These are phyloP conservation scores for Passalora sequoiae DNA, from an alignment of 2,329 filamentous ascomycete genomes.

Conservation along the genomic window DNA sequence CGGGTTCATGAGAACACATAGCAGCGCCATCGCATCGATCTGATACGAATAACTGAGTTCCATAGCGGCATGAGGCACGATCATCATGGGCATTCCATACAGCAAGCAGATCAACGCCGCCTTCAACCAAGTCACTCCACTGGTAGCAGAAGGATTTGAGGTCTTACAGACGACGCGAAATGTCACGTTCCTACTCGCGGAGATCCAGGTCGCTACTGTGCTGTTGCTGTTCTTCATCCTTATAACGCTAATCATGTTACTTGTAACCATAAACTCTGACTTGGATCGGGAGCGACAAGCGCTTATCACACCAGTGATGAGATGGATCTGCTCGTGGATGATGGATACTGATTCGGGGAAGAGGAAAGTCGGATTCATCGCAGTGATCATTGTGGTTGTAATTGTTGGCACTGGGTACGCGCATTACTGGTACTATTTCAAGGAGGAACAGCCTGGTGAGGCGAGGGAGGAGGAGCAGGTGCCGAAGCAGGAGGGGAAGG, in stretches of 20 bases:
- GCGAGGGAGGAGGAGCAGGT: constrained; percentile 4
- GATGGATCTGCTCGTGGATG: constrained; percentile 26
- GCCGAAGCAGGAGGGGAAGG: constrained; percentile 6
- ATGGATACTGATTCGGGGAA: constrained; percentile 16
- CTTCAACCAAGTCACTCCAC: constrained; percentile 50
- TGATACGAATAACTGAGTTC: neutral
- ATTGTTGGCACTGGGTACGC: constrained; percentile 9
- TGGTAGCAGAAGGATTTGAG: constrained; percentile 47
- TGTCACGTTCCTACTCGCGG: constrained; percentile 46
- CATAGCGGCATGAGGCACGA: neutral
- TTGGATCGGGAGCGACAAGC: constrained; percentile 39
- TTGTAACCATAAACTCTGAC: constrained; percentile 48
- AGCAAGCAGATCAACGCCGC: constrained; percentile 49
- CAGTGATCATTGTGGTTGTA: neutral
- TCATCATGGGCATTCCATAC: constrained; percentile 49
- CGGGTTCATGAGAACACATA: neutral
- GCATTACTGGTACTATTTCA: constrained; percentile 18
- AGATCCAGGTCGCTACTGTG: constrained; percentile 45
- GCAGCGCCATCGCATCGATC: neutral
- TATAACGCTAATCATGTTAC: constrained; percentile 34
- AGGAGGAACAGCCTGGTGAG: neutral
- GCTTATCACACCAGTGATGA: constrained; percentile 42
- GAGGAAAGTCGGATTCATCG: constrained; percentile 6
- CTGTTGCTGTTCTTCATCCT: constrained; percentile 40
- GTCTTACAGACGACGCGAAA: constrained; percentile 48